Conservation (phyloP, 352 stramenopile species). For the Phytophthora tentaculata region DNA sequence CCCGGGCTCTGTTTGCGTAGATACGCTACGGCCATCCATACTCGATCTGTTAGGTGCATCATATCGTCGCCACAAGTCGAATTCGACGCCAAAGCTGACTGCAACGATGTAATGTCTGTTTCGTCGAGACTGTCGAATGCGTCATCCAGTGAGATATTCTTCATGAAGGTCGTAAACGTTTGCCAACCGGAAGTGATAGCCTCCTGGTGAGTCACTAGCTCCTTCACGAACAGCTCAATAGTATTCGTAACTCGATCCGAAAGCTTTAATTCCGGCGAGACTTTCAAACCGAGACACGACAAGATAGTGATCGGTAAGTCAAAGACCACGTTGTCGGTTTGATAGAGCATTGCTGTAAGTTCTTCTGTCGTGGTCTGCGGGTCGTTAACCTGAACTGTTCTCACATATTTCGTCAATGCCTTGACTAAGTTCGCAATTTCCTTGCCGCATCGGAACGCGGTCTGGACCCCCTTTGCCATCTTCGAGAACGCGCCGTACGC, state of each 20-base stretch:
- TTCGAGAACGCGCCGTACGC: slow-evolving; percentile 30
- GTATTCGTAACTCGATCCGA: slow-evolving; percentile 36
- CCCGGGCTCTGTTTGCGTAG: slow-evolving; percentile 16
- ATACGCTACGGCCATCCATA: slow-evolving; percentile 27
- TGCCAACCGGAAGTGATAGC: slow-evolving; percentile 29
- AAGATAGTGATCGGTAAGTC: slow-evolving; percentile 48
- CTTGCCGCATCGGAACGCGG: slow-evolving; percentile 35
- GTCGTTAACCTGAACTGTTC: slow-evolving; percentile 26
- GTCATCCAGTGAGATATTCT: slow-evolving; percentile 22
- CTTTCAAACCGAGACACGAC: slow-evolving; percentile 33
- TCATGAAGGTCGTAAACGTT: slow-evolving; percentile 29
- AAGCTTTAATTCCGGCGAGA: slow-evolving; percentile 30
- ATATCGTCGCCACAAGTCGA: slow-evolving; percentile 32
- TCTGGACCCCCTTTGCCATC: slow-evolving; percentile 24
- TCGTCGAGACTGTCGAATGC: slow-evolving; percentile 21
- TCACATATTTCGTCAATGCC: slow-evolving; percentile 32
- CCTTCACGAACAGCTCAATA: slow-evolving; percentile 32
- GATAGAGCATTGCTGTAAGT: slow-evolving; percentile 37
- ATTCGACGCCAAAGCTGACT: slow-evolving; percentile 22
- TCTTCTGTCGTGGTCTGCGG: slow-evolving; percentile 38
- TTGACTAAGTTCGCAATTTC: slow-evolving; percentile 35
- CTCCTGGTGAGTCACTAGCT: slow-evolving; percentile 35
- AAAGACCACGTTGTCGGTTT: slow-evolving; percentile 45
- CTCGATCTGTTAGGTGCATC: slow-evolving; percentile 26
- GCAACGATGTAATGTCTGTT: slow-evolving; percentile 21